Base-by-base conservation (phyloP, 2,329 filamentous ascomycete genomes). In the Immersiporthe knoxdaviesiana region DNA sequence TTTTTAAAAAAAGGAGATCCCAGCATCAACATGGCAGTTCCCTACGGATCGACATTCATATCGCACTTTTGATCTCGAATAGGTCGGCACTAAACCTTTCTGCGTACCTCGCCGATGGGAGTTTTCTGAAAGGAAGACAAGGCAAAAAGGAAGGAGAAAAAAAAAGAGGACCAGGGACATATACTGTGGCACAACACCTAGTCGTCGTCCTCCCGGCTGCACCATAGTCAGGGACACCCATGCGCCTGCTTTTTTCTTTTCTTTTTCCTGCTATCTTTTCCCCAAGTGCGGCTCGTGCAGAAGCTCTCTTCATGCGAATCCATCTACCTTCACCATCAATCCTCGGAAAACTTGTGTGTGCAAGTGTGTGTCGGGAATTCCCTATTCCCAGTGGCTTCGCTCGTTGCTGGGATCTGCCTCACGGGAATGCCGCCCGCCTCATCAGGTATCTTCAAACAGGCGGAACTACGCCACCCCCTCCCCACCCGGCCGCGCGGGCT, bases 291-390 rank as follows among this genome's bases (percentile, higher is more conserved):
- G 54, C 62, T 63, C 50, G 50, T 64, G 30, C 66, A 69, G 67
- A 67, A 62, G 68, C 63, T n/a, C n/a, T 37, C 35, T 65, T 66
- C 60, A 67, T 70, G 66, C 66, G 63, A 47, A 37, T 54, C 35
- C 10, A 27, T 60, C 27, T 63, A 32, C 21, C 16, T 21, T 12
- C 32, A 59, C 54, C 58, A 44, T 65, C 59, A 16, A 54, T 47
- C 44, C 65, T 71, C 52, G 59, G 41, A 52, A 52, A 64, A 60
- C 39, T 44, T 62, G 24, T 60, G 44, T 32, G 4, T 44, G 44
- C 21, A n/a, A n/a, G n/a, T n/a, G 44, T 47, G 44, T n/a, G 21
- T 47, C 21, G 44, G 21, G 39, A 7, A 39, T 18, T 64, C 10
- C 44, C 30, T 50, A 24, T 58, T 41, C 18, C 60, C 44, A 58